Base-by-base conservation (phyloP, 441 rosid species). In the Pelargonium cotyledonis region DNA sequence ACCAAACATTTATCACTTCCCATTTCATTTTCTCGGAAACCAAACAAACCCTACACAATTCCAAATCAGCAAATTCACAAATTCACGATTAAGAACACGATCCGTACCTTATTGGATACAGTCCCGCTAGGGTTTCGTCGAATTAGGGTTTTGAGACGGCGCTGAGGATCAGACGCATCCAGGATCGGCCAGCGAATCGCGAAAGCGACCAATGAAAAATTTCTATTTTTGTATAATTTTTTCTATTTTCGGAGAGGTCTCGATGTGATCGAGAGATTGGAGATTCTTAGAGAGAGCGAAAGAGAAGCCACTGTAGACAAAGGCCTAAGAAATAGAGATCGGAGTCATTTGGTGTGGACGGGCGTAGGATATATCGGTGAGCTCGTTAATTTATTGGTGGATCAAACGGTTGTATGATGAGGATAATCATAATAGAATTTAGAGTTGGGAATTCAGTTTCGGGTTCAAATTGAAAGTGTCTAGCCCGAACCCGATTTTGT, bases 241-340 rank as follows among this genome's bases (percentile, higher is more conserved):
- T 46, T 51, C 58, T 16, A 51, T n/a, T 14, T 3, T 16, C 4
- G 16, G 74, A 57, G 55, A 21, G 8, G 46, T 57, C 57, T 58
- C 70, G 73, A 31, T 60, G 68, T 55, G 80, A 80, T 80, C 77
- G 72, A 70, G 63, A 61, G 67, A 23, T 46, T 51, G 58, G 72
- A 35, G 65, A 64, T 18, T 60, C 63, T 60, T 12, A 18, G 35
- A 60, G 31, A 10, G 0, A 9, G 26, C 43, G 10, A 26, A 65
- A 2, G 46, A 4, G 63, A 4, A 29, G 31, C 31, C 1, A 29
- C 31, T 29, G 31, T 29, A 29, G 14, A 26, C n/a, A 6, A 15
- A 23, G 67, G 41, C 26, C 2, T 18, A n/a, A 38, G 41, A 23
- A 18, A 65, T 53, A 31, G n/a, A 18, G 10, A 23, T 16, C 55